Evolutionary conservation across 805 yeast species (phyloP), one percentile per base, ranked within the genome.

Genomic region (Saturnispora kantuleensis): DNA sequence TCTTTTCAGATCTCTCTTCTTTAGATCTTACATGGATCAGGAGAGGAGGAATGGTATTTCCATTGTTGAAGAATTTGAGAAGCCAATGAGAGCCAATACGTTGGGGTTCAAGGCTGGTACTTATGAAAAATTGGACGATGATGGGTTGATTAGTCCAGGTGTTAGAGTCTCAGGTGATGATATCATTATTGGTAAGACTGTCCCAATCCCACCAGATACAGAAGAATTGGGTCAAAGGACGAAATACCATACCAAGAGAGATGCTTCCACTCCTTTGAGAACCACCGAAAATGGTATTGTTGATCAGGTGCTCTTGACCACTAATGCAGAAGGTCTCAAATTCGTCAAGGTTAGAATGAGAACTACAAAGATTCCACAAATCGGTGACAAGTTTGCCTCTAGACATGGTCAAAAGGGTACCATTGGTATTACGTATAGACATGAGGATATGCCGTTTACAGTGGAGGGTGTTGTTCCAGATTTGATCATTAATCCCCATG

Each of bases 351-450:
- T 93, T 39, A 80, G 99, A 69, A 93, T 94, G 87, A 85, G 99
- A 75, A 93, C 98, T 1, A 93, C 99, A 4, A 93, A 94, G 68
- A 76, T 90, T 39, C 99, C 99, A 10, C 99, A 93, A 68, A 90
- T 93, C 67, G 99, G 99, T 67, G 99, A 93, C 68, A 93, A 93
- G 68, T 93, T 93, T 68, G 97, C 99, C 6, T 90, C 97, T 35
- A 85, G 98, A 70, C 98, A 93, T 74, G 99, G 99, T 64, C 99
- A 93, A 69, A 93, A 93, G 71, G 99, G 99, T 82, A 93, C 98
- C 16, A 89, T 93, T 66, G 99, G 99, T 81, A 93, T 93, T 51
- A 93, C 98, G 0, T 93, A 90, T 63, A 79, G 97, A 64, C 93
- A 90, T 64, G 99, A 93, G 66, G 99, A 93, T 64, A 90, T 93